These are phyloP conservation scores for Penicillium sp. DNA, from an alignment of 2,329 filamentous ascomycete species.

Conservation along the genomic window DNA sequence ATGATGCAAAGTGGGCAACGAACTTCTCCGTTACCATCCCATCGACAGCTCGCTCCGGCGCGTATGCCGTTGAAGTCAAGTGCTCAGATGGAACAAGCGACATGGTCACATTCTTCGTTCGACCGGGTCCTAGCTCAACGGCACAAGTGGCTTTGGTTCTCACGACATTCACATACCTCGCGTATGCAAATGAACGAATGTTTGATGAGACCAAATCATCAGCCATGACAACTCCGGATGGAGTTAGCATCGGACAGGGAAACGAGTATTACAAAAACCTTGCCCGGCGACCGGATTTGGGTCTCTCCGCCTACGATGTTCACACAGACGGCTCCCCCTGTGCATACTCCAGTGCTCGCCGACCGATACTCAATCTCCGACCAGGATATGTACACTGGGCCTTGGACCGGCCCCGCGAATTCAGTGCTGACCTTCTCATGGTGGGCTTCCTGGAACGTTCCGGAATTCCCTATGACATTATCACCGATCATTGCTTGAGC, in stretches of 20 bases:
- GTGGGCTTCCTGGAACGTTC: constrained; percentile 34
- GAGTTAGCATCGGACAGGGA: constrained; percentile 1
- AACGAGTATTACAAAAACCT: constrained; percentile 16
- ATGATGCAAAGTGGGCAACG: constrained; percentile 36
- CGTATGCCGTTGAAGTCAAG: constrained; percentile 24
- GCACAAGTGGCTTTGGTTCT: constrained; percentile 30
- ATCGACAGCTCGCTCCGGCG: constrained; percentile 20
- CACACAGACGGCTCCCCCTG: constrained; percentile 37
- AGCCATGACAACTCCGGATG: constrained; percentile 21
- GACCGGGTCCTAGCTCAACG: constrained; percentile 17
- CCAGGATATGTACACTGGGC: constrained; percentile 38
- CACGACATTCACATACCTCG: constrained; percentile 38
- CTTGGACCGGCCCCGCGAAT: constrained; percentile 34
- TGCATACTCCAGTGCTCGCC: constrained; percentile 29
- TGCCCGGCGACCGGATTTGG: constrained; percentile 32
- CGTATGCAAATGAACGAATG: constrained; percentile 40
- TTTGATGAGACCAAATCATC: constrained; percentile 29
- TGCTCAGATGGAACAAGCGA: constrained; percentile 20
- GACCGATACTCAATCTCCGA: constrained; percentile 39
- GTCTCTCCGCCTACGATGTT: constrained; percentile 38
- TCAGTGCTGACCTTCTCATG: constrained; percentile 36
- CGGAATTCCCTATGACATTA: constrained; percentile 32
- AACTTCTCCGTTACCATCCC: constrained; percentile 25
- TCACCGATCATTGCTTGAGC: constrained; percentile 39
- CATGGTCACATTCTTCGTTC: constrained; percentile 34